Conservation (phyloP, 1,284 basidiomycete genomes). For the Wallemia mellicola region DNA sequence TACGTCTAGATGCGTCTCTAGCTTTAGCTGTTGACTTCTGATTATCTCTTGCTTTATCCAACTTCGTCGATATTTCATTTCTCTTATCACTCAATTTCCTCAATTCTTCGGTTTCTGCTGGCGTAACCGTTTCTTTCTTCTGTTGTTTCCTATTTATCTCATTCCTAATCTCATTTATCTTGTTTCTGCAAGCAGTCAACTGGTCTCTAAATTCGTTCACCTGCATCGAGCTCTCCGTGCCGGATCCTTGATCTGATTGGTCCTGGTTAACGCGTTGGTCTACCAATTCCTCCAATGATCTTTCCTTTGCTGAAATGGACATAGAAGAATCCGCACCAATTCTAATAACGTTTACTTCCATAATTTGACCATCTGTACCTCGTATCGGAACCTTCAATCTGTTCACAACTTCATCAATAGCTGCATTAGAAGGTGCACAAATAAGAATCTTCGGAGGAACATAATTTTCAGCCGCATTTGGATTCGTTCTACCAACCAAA, state of each 20-base stretch:
- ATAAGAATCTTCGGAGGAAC: constrained; percentile 41
- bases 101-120: constrained; percentile 23
- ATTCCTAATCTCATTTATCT: constrained; percentile 36
- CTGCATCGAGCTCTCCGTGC: constrained; percentile 21
- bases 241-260: constrained; percentile 13
- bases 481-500: constrained; percentile 15
- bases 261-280: constrained; percentile 36
- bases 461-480: constrained; percentile 17
- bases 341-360: constrained; percentile 52
- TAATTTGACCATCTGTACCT: constrained; percentile 25
- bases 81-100: constrained; percentile 34
- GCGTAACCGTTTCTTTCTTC: constrained; percentile 20
- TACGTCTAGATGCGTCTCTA: constrained; percentile 43
- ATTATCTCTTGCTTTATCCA: constrained; percentile 50
- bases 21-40: constrained; percentile 38
- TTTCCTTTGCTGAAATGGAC: constrained; percentile 51
- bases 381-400: constrained; percentile 53
- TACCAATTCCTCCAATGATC: constrained; percentile 60
- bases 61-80: constrained; percentile 30
- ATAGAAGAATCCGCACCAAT: constrained; percentile 54
- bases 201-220: constrained; percentile 16
- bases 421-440: constrained; percentile 94
- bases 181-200: constrained; percentile 28
- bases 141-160: constrained; percentile 30
- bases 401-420: constrained; percentile 82